These are phyloP conservation scores for Cercis canadensis DNA, from an alignment of 306 rosid genomes.

Conservation along the genomic window DNA sequence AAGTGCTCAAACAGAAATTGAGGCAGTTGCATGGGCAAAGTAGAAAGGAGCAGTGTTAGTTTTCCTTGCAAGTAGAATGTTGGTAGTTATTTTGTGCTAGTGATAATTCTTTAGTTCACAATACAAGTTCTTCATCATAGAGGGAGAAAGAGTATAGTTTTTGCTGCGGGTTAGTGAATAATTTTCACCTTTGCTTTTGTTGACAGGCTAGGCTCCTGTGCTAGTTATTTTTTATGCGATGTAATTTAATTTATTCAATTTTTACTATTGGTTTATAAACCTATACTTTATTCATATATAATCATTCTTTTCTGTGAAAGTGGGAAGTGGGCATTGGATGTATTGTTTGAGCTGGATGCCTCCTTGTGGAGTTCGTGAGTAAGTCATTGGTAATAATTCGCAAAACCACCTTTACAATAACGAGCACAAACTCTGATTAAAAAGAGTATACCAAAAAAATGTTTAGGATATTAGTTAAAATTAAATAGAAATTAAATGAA, in stretches of 20 bases:
- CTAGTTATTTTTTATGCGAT: constrained; percentile 13
- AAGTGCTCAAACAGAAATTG: constrained; percentile 90
- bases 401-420: too few species aligned
- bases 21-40: constrained; percentile 95
- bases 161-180: constrained; percentile 17
- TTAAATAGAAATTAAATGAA: too few species aligned
- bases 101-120: background rate
- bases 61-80: background rate
- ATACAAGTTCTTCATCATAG: constrained; percentile 16
- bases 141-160: constrained; percentile 12
- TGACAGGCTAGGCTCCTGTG: background rate
- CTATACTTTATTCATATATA: constrained; percentile 9
- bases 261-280: constrained; percentile 14
- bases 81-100: background rate
- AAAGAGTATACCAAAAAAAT: too few species aligned
- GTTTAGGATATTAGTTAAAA: too few species aligned
- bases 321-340: background rate
- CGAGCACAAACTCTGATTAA: too few species aligned
- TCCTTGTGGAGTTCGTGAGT: background rate
- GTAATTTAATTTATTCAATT: constrained; percentile 30
- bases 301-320: constrained; percentile 1
- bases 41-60: constrained; percentile 42
- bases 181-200: constrained; percentile 6
- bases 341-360: too few species aligned
- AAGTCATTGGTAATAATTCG: too few species aligned